A percentile compares a stretch with the other conserved stretches of the same genome.
Conservation (phyloP, 2,329 filamentous ascomycete species). For the Rasamsonia emersonii region DNA sequence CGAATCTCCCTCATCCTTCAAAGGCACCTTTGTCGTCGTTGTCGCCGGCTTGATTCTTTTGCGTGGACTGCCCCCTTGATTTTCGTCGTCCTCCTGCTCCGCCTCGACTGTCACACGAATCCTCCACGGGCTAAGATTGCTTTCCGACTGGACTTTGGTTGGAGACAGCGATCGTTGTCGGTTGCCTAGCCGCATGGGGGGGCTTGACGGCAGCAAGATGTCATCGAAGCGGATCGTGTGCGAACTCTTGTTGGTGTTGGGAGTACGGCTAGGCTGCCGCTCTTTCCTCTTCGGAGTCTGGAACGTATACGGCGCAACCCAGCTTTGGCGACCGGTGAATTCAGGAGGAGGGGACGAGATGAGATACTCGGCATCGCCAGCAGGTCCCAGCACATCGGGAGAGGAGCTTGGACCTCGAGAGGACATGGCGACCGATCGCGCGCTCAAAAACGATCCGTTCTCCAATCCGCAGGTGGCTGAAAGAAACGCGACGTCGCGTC, state of each 20-base stretch:
- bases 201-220: slow-evolving; percentile 33
- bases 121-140: slow-evolving; percentile 39
- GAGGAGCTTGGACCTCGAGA: slow-evolving; percentile 32
- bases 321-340: slow-evolving; percentile 29
- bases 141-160: slow-evolving; percentile 28
- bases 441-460: slow-evolving; percentile 4
- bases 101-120: slow-evolving; percentile 41
- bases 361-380: slow-evolving; percentile 34
- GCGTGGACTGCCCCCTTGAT: slow-evolving; percentile 20
- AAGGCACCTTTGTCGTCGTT: slow-evolving; percentile 33
- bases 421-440: slow-evolving; percentile 21
- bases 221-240: slow-evolving; percentile 35
- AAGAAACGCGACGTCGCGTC: slow-evolving; percentile 9
- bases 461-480: slow-evolving; percentile 1
- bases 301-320: slow-evolving; percentile 29
- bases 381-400: slow-evolving; percentile 34
- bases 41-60: slow-evolving; percentile 24
- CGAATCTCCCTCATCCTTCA: slow-evolving; percentile 28
- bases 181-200: slow-evolving; percentile 22
- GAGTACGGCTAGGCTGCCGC: slow-evolving; percentile 25
- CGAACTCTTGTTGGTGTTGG: slow-evolving; percentile 26
- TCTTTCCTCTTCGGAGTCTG: slow-evolving; percentile 27
- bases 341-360: slow-evolving; percentile 34
- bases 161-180: slow-evolving; percentile 26
- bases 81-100: slow-evolving; percentile 33